Percentiles rank a stretch among this genome's conserved stretches.
Conservation (phyloP, 2,329 filamentous ascomycete genomes). For the Cladophialophora bantiana region DNA sequence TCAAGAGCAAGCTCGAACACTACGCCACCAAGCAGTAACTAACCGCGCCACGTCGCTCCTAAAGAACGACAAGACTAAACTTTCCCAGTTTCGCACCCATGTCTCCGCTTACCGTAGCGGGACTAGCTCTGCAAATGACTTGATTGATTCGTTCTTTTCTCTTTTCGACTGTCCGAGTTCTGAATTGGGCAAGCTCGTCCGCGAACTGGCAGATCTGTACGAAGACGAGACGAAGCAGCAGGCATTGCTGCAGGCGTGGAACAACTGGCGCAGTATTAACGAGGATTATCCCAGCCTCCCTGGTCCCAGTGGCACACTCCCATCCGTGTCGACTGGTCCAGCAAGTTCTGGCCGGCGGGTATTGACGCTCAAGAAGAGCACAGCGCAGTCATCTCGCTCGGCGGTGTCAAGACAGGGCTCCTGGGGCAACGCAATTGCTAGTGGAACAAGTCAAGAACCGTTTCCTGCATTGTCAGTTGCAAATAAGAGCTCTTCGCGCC, state of each 20-base stretch:
- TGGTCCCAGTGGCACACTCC: constrained; percentile 72
- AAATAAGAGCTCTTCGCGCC: constrained; percentile 44
- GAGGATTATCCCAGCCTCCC: constrained; percentile 93
- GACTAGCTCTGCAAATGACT: constrained; percentile 72
- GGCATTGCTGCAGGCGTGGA: constrained; percentile 81
- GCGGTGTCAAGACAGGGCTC: constrained; percentile 63
- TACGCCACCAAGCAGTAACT: constrained; percentile 83
- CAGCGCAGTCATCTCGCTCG: constrained; percentile 70
- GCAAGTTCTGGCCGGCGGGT: constrained; percentile 65
- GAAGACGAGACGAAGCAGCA: constrained; percentile 80
- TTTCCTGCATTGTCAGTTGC: constrained; percentile 53
- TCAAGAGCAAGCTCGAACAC: constrained; percentile 79
- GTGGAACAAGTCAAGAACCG: constrained; percentile 49
- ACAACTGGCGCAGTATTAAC: constrained; percentile 93
- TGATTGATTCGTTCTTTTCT: constrained; percentile 87
- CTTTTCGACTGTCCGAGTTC: constrained; percentile 82
- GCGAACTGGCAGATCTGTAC: constrained; percentile 91
- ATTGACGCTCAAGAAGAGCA: constrained; percentile 72
- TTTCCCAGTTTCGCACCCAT: constrained; percentile 77
- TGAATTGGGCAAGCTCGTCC: constrained; percentile 85
- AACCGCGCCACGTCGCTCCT: constrained; percentile 84
- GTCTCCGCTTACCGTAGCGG: constrained; percentile 80
- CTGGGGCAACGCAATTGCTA: constrained; percentile 58
- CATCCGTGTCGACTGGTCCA: constrained; percentile 54
- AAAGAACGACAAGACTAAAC: constrained; percentile 75